Evolutionary conservation across 2,329 filamentous ascomycete genomes (phyloP).

Genomic region (Fusarium sp.): DNA sequence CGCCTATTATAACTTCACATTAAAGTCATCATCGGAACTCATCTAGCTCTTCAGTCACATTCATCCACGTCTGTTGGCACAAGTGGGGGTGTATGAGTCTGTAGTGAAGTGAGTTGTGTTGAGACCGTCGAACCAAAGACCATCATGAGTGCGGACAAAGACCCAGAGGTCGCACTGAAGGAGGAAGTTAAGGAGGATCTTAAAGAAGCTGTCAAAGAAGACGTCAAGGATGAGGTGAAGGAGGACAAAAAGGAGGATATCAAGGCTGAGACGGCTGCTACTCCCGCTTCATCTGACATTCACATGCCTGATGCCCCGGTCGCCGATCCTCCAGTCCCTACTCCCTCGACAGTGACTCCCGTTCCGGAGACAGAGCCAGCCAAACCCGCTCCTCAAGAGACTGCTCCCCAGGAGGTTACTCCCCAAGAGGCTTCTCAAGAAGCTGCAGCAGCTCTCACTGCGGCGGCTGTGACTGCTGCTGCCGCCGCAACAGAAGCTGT

Average conservation of each 20-base stretch:
- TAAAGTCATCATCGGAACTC: not conserved
- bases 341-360: slow-evolving; percentile 16
- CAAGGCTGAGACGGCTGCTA: slow-evolving; percentile 12
- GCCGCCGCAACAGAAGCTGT: slow-evolving; percentile 27
- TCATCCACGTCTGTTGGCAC: slow-evolving; percentile 21
- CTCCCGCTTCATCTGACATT: slow-evolving; percentile 26
- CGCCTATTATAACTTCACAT: not conserved
- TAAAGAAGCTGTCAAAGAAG: slow-evolving; percentile 29
- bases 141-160: slow-evolving; percentile 46
- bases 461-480: slow-evolving; percentile 29
- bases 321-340: slow-evolving; percentile 21
- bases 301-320: slow-evolving; percentile 20
- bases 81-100: slow-evolving; percentile 35
- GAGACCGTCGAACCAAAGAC: slow-evolving; percentile 13
- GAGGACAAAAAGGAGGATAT: slow-evolving; percentile 40
- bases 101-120: slow-evolving; percentile 23
- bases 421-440: slow-evolving; percentile 14
- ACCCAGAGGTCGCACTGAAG: slow-evolving; percentile 44
- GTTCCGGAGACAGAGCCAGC: slow-evolving; percentile 10
- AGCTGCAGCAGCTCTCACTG: slow-evolving; percentile 19
- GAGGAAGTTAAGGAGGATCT: slow-evolving; percentile 43
- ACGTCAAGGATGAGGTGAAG: slow-evolving; percentile 35
- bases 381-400: slow-evolving; percentile 12
- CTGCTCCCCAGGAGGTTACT: slow-evolving; percentile 3
- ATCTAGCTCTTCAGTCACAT: slow-evolving; percentile 4